A percentile compares a stretch with the other conserved stretches of the same genome.
phyloP scores from a whole-genome alignment of 2,329 filamentous ascomycete genomes.

The Biscogniauxia marginata region DNA sequence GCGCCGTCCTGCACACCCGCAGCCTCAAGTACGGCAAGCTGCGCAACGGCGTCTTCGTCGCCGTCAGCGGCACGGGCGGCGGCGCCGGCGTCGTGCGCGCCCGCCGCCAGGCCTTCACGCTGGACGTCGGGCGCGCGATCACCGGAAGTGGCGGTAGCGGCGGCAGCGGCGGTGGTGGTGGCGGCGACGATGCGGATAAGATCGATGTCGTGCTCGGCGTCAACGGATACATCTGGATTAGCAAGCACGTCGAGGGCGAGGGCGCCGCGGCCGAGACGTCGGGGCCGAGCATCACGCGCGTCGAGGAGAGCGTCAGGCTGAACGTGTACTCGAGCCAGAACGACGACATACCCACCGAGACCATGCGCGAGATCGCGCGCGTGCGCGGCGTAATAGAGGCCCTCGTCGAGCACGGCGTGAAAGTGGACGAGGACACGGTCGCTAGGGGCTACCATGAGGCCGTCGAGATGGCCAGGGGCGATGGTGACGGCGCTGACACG shows the following conservation, averaged over 20 bases:
- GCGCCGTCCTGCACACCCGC: conserved; percentile 84
- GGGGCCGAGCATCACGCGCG: conserved; percentile 67
- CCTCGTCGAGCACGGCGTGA: conserved; percentile 76
- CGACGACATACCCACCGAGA: conserved; percentile 73
- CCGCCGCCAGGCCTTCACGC: conserved; percentile 83
- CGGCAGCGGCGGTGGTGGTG: conserved; percentile 22
- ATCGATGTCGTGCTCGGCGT: conserved; percentile 90
- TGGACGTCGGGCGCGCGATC: conserved; percentile 49
- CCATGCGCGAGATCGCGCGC: conserved; percentile 83
- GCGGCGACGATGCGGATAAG: conserved; percentile 51
- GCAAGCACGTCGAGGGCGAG: conserved; percentile 72
- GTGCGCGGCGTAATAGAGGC: conserved; percentile 79
- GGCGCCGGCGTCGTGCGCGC: conserved; percentile 83
- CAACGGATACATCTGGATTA: conserved; percentile 96
- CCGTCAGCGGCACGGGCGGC: conserved; percentile 77
- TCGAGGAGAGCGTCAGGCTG: conserved; percentile 83
- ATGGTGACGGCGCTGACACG: conserved; percentile 54
- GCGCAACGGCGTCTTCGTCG: conserved; percentile 86
- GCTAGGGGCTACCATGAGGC: conserved; percentile 79
- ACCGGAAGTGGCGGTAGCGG: conserved; percentile 23
- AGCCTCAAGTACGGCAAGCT: conserved; percentile 93
- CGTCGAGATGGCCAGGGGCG: conserved; percentile 68
- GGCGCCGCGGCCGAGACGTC: conserved; percentile 43
- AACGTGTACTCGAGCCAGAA: conserved; percentile 96
- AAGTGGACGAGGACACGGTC: conserved; percentile 89